These are phyloP conservation scores for Clavaria fumosa DNA, from an alignment of 768 basidiomycete species.

Conservation along the genomic window DNA sequence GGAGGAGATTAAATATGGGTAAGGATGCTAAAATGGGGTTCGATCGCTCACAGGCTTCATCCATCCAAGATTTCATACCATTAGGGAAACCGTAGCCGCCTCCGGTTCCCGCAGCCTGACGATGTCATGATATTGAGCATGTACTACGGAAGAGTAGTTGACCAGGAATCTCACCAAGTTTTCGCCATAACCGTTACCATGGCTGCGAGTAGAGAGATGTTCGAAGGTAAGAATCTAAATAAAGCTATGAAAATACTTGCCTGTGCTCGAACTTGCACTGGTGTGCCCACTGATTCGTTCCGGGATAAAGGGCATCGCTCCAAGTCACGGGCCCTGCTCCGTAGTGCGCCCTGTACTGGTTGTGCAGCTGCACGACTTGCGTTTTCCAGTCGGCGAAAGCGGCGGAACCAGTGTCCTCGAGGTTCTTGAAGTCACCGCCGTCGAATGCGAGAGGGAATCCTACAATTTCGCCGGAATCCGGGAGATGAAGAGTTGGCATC, in stretches of 20 bases:
- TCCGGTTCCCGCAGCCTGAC: slow-evolving; percentile 13
- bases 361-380: slow-evolving; percentile 12
- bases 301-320: slow-evolving; percentile 12
- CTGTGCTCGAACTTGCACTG: slow-evolving; percentile 16
- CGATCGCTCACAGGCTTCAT: slow-evolving; percentile 15
- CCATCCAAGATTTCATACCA: slow-evolving; percentile 16
- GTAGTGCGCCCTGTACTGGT: slow-evolving; percentile 13
- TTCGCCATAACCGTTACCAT: slow-evolving; percentile 15
- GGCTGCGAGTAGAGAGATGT: slow-evolving; percentile 1
- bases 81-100: slow-evolving; percentile 8
- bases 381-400: slow-evolving; percentile 11
- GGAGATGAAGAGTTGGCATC: too few relatives aligned
- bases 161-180: slow-evolving; percentile 13
- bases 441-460: slow-evolving; percentile 4
- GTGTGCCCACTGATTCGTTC: slow-evolving; percentile 12
- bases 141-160: neutral
- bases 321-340: slow-evolving; percentile 14
- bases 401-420: neutral
- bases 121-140: neutral
- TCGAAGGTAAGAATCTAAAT: neutral
- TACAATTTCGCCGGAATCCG: slow-evolving; percentile 7
- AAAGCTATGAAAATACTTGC: slow-evolving; percentile 3
- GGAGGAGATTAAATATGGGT: neutral
- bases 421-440: neutral
- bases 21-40: neutral